These are phyloP conservation scores for Zymoseptoria tritici DNA, from an alignment of 2,329 filamentous ascomycete species.

Conservation along the genomic window DNA sequence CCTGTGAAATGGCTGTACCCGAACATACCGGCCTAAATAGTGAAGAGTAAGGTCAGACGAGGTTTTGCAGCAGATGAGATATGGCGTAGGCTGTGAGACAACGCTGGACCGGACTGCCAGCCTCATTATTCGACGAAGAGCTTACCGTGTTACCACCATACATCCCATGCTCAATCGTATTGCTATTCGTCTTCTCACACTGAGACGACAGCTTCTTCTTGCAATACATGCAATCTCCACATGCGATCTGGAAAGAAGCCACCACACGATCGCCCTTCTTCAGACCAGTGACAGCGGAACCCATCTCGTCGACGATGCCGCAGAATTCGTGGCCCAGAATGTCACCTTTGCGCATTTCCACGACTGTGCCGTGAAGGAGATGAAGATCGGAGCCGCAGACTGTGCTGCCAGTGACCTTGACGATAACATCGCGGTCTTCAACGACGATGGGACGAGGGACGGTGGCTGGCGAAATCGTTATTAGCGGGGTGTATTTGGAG, in stretches of 20 bases:
- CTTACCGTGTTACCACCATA: conserved; percentile 62
- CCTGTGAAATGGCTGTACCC: conserved; percentile 65
- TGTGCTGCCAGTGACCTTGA: conserved; percentile 64
- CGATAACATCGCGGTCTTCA: conserved; percentile 68
- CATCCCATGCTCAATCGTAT: conserved; percentile 63
- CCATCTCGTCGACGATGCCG: conserved; percentile 43
- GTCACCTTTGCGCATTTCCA: conserved; percentile 45
- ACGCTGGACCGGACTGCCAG: not conserved
- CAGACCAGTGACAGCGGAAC: conserved; percentile 36
- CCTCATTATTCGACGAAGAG: not conserved
- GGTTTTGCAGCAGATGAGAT: not conserved
- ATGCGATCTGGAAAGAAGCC: conserved; percentile 78
- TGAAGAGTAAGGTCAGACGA: not conserved
- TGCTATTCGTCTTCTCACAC: conserved; percentile 73
- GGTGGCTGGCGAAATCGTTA: not conserved
- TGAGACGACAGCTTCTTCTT: conserved; percentile 69
- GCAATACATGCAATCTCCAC: conserved; percentile 65
- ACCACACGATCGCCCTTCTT: conserved; percentile 57
- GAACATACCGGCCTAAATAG: conserved; percentile 49
- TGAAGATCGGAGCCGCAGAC: conserved; percentile 57
- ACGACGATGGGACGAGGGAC: conserved; percentile 52
- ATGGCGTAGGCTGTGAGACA: not conserved
- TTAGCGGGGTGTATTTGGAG: not conserved
- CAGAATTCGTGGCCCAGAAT: conserved; percentile 49
- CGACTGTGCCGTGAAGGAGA: conserved; percentile 43